These are phyloP conservation scores for Amylocystis lapponica DNA, from an alignment of 768 basidiomycete genomes.

Conservation along the genomic window DNA sequence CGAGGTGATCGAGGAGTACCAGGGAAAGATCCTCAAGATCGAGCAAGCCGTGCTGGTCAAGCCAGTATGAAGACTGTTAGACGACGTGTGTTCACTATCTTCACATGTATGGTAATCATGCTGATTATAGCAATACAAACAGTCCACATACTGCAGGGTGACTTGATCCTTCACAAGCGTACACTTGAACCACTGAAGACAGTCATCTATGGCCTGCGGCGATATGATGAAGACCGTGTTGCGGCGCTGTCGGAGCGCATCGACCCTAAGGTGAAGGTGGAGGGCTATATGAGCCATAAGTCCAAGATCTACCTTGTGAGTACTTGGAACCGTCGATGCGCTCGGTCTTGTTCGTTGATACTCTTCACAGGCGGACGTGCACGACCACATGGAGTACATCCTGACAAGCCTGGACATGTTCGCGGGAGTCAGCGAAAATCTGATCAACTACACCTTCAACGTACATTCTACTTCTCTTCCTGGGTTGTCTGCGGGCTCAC, in stretches of 20 bases:
- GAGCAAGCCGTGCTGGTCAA: constrained; percentile 56
- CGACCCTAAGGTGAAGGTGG: constrained; percentile 29
- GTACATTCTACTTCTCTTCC: constrained; percentile 30
- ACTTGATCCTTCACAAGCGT: constrained; percentile 67
- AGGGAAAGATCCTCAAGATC: constrained; percentile 53
- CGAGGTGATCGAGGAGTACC: constrained; percentile 65
- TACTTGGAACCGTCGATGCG: no score
- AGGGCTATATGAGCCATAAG: constrained; percentile 65
- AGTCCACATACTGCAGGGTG: constrained; percentile 76
- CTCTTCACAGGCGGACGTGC: constrained; percentile 53
- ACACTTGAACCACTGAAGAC: constrained; percentile 69
- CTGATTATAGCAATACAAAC: background rate
- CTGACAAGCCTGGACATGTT: constrained; percentile 70
- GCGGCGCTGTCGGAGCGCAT: constrained; percentile 44
- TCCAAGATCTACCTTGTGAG: constrained; percentile 61
- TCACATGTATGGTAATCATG: background rate
- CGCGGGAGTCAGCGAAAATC: constrained; percentile 59
- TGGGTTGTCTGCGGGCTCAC: background rate
- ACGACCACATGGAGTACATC: constrained; percentile 73
- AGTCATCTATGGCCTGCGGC: constrained; percentile 59
- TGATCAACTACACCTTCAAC: constrained; percentile 73
- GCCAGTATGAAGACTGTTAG: constrained; percentile 55
- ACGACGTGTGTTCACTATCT: constrained; percentile 36
- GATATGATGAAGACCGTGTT: constrained; percentile 65
- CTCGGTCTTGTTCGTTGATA: background rate